Percentiles rank a stretch among this genome's conserved stretches.
Conservation (phyloP, 164 flowering plant genomes). For the Berberis vulgaris region DNA sequence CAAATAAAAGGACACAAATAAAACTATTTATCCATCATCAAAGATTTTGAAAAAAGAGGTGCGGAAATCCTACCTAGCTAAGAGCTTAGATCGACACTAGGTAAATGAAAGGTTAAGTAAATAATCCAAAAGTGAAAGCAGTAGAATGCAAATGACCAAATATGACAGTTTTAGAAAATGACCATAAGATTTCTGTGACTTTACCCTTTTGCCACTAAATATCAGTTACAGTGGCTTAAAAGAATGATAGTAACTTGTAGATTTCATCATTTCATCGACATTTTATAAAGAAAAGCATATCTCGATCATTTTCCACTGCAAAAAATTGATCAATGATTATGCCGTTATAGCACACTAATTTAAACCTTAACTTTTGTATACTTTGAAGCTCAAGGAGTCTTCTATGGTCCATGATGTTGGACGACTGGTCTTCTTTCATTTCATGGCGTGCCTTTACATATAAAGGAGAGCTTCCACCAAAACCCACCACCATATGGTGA, state of each 20-base stretch:
- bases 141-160: no score
- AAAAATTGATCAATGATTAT: no score
- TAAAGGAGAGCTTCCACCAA: slow-evolving; percentile 39
- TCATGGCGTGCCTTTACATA: slow-evolving; percentile 46
- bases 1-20: no score
- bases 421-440: slow-evolving; percentile 28
- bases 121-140: no score
- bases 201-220: no score
- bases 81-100: no score
- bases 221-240: background rate
- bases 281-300: background rate
- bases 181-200: no score
- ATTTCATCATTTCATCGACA: background rate
- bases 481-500: slow-evolving; percentile 10
- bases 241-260: background rate
- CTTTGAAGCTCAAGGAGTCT: background rate
- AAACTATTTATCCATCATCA: no score
- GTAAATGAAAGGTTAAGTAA: no score
- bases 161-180: no score
- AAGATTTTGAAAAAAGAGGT: no score
- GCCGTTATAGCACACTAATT: background rate
- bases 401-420: slow-evolving; percentile 14
- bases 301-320: background rate
- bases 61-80: no score
- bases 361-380: background rate